phyloP scores from a whole-genome alignment of 2,329 filamentous ascomycete species.

The Pseudopyricularia javanii region DNA sequence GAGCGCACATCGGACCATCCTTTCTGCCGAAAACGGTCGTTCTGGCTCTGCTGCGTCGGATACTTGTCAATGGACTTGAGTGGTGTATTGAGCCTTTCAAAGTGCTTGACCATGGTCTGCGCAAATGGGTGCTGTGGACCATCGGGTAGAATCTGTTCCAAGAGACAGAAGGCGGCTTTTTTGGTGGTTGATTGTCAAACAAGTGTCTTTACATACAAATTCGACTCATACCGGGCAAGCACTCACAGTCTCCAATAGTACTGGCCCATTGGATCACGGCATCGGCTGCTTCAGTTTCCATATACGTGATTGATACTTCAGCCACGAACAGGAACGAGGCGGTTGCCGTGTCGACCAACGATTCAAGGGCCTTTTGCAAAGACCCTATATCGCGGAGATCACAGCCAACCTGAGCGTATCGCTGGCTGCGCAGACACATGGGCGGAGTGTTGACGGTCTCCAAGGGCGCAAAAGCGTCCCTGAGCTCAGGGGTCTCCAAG shows the following conservation, averaged over 20 bases:
- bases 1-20: conserved; percentile 55
- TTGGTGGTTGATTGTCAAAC: conserved; percentile 7
- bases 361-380: conserved; percentile 46
- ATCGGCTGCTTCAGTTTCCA: conserved; percentile 64
- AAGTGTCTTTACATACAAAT: neutral
- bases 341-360: conserved; percentile 42
- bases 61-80: conserved; percentile 65
- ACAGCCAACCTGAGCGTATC: conserved; percentile 71
- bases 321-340: conserved; percentile 67
- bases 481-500: conserved; percentile 46
- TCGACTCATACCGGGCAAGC: neutral
- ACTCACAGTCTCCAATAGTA: conserved; percentile 51
- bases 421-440: conserved; percentile 50
- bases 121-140: conserved; percentile 74
- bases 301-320: conserved; percentile 86
- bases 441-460: conserved; percentile 25
- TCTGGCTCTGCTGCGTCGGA: conserved; percentile 53
- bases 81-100: conserved; percentile 67
- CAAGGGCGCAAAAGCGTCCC: conserved; percentile 33
- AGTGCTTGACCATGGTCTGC: conserved; percentile 72
- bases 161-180: conserved; percentile 66
- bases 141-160: conserved; percentile 78
- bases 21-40: conserved; percentile 50
- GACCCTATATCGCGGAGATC: conserved; percentile 58
- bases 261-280: conserved; percentile 68